These are phyloP conservation scores for Geotrichum histeridarum DNA, from an alignment of 1,139 yeast genomes.

Conservation along the genomic window DNA sequence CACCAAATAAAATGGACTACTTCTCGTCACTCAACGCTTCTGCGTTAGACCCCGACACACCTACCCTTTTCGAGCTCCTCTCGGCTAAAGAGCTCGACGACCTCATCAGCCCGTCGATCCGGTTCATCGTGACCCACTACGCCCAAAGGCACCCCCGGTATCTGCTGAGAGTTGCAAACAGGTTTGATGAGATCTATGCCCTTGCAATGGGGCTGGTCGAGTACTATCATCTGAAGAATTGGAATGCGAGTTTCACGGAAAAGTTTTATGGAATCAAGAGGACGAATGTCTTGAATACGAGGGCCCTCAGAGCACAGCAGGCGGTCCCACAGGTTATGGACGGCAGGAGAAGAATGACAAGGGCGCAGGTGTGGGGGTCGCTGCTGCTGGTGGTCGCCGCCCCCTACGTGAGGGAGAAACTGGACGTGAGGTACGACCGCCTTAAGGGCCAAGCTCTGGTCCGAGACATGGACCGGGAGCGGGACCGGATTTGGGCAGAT, in stretches of 20 bases:
- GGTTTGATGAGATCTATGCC: constrained; percentile 72
- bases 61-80: constrained; percentile 76
- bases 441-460: constrained; percentile 57
- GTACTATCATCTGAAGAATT: constrained; percentile 60
- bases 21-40: constrained; percentile 76
- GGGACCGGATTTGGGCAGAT: constrained; percentile 30
- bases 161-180: constrained; percentile 56
- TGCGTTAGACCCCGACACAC: constrained; percentile 66
- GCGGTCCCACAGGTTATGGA: constrained; percentile 49
- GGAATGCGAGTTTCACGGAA: constrained; percentile 89
- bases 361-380: constrained; percentile 53
- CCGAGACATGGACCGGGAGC: constrained; percentile 42
- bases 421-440: constrained; percentile 60
- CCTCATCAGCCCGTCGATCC: constrained; percentile 72
- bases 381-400: constrained; percentile 60
- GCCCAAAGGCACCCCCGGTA: constrained; percentile 74
- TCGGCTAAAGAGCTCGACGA: constrained; percentile 76
- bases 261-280: constrained; percentile 87
- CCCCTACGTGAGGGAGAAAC: constrained; percentile 65
- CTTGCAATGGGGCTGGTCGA: constrained; percentile 64
- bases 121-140: constrained; percentile 76
- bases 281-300: constrained; percentile 37
- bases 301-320: constrained; percentile 28
- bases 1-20: constrained; percentile 69
- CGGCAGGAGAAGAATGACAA: constrained; percentile 50